Evolutionary conservation across 352 stramenopile genomes (phyloP).

Genomic region (Pilasporangium apinafurcum): DNA sequence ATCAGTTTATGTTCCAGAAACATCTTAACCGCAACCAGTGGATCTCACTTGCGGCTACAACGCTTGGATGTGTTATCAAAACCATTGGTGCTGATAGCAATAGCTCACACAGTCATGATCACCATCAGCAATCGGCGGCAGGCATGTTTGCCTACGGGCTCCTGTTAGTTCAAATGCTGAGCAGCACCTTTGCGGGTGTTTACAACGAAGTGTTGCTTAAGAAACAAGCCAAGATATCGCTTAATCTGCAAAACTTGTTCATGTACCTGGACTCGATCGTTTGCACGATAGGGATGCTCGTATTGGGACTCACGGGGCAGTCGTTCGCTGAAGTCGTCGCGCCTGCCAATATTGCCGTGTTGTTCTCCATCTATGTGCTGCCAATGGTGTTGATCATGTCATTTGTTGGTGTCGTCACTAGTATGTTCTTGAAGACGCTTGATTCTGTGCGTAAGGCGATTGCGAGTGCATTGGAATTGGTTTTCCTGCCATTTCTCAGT

Average conservation of each 20-base stretch:
- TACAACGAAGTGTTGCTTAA: constrained; percentile 85
- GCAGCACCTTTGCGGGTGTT: constrained; percentile 72
- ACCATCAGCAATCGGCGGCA: not conserved
- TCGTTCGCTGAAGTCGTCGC: constrained; percentile 50
- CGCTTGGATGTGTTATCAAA: constrained; percentile 72
- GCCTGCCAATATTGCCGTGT: constrained; percentile 34
- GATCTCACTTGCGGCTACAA: constrained; percentile 63
- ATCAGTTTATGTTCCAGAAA: constrained; percentile 76
- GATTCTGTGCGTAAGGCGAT: constrained; percentile 80
- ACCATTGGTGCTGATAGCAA: constrained; percentile 26
- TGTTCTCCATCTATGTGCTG: constrained; percentile 71
- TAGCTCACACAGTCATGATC: no score
- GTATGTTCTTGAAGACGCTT: constrained; percentile 73
- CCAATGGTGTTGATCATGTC: constrained; percentile 85
- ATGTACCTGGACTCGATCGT: constrained; percentile 83
- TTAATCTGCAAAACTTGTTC: constrained; percentile 82
- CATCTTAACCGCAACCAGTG: constrained; percentile 72
- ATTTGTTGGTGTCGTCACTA: constrained; percentile 73
- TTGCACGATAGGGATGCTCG: constrained; percentile 61
- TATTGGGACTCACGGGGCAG: constrained; percentile 58
- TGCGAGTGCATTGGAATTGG: constrained; percentile 66
- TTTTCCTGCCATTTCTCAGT: constrained; percentile 59
- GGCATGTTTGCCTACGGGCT: constrained; percentile 44
- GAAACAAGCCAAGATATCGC: constrained; percentile 54
- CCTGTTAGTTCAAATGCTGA: constrained; percentile 72